Evolutionary conservation across 148 eudicot species (phyloP).

Genomic region (Cornus florida): DNA sequence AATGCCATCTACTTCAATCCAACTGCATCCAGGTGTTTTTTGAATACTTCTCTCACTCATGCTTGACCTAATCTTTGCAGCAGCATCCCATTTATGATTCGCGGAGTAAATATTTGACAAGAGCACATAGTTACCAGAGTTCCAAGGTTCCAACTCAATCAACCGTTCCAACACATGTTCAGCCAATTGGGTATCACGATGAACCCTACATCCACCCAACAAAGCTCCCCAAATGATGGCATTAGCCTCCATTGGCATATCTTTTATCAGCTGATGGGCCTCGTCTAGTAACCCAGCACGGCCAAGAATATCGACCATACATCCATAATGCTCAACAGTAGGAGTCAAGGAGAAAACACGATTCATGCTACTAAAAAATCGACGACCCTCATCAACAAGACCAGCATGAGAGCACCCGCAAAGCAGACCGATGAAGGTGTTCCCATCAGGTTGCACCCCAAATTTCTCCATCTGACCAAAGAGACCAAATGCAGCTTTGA

Average conservation of each 20-base stretch:
- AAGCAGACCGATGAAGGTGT: constrained; percentile 54
- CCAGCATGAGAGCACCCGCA: constrained; percentile 64
- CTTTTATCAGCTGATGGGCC: constrained; percentile 39
- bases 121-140: constrained; percentile 54
- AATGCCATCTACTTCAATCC: constrained; percentile 58
- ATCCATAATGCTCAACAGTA: constrained; percentile 55
- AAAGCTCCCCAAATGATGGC: constrained; percentile 56
- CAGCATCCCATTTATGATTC: constrained; percentile 52
- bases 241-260: constrained; percentile 56
- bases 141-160: constrained; percentile 52
- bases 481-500: constrained; percentile 38
- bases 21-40: constrained; percentile 56
- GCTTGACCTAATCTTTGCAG: constrained; percentile 38
- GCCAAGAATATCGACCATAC: constrained; percentile 71
- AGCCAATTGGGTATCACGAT: constrained; percentile 47
- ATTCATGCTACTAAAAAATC: constrained; percentile 37
- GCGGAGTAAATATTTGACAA: constrained; percentile 55
- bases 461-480: constrained; percentile 48
- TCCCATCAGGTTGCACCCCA: constrained; percentile 44
- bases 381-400: constrained; percentile 47
- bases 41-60: constrained; percentile 46
- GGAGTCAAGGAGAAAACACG: constrained; percentile 34
- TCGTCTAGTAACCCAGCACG: constrained; percentile 52
- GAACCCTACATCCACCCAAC: constrained; percentile 56
- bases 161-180: constrained; percentile 42